Percentiles rank a stretch among this genome's conserved stretches.
phyloP scores from a whole-genome alignment of 2,329 filamentous ascomycete genomes.

The Trichoderma sp. region DNA sequence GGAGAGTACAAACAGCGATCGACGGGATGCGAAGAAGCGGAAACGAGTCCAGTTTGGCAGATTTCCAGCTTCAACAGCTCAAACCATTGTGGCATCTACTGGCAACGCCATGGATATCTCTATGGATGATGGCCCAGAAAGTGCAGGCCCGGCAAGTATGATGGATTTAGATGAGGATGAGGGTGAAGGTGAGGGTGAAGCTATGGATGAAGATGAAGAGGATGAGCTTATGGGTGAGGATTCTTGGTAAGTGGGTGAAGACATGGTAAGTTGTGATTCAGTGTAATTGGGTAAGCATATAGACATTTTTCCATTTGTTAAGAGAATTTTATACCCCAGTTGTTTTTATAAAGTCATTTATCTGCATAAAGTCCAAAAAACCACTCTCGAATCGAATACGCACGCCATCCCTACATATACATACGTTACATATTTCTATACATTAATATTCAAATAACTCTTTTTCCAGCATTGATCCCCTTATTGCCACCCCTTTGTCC shows the following conservation, averaged over 20 bases:
- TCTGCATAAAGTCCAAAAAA: neutral
- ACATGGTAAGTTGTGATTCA: neutral
- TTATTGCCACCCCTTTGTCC: neutral
- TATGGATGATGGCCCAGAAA: neutral
- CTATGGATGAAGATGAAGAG: neutral
- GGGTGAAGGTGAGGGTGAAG: neutral
- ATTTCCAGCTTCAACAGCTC: neutral
- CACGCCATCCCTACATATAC: neutral
- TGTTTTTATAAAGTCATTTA: neutral
- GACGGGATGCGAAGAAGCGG: neutral
- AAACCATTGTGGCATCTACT: neutral
- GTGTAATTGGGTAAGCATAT: neutral
- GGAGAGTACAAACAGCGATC: neutral
- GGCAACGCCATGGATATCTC: neutral
- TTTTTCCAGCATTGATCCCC: neutral
- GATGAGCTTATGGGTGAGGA: neutral
- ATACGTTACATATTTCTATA: neutral
- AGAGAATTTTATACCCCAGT: neutral
- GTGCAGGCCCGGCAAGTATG: neutral
- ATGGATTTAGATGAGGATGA: slow-evolving; percentile 3
- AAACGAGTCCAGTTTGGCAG: neutral
- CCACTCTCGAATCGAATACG: neutral
- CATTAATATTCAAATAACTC: neutral
- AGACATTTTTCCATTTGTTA: neutral
- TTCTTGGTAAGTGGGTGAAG: neutral